Conservation (phyloP, 306 rosid species). For the Arachis stenosperma region DNA sequence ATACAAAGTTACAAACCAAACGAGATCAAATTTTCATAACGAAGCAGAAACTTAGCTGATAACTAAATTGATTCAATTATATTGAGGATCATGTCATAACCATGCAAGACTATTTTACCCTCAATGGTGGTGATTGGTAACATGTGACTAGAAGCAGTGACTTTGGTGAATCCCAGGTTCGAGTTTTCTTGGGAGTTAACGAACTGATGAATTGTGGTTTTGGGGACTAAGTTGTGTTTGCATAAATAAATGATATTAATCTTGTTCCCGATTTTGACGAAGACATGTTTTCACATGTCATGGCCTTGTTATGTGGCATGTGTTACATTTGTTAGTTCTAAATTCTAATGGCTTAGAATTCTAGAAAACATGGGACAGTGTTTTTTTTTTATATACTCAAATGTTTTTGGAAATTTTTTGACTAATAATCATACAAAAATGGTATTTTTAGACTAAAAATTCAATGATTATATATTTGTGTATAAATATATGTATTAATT, state of each 20-base stretch:
- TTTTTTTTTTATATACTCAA: too few species aligned
- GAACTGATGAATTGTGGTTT: slow-evolving; percentile 18
- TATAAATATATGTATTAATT: too few species aligned
- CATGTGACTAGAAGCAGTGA: not conserved
- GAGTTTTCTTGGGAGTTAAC: slow-evolving; percentile 18
- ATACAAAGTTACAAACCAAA: too few species aligned
- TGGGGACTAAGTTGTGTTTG: not conserved
- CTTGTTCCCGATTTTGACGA: not conserved
- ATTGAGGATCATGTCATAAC: too few species aligned
- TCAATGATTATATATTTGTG: too few species aligned
- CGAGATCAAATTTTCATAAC: too few species aligned
- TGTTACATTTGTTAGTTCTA: slow-evolving; percentile 2
- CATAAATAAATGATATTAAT: too few species aligned
- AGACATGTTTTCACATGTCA: slow-evolving; percentile 26
- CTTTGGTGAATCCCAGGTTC: not conserved
- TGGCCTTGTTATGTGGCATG: slow-evolving; percentile 20
- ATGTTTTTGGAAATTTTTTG: too few species aligned
- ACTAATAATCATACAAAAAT: too few species aligned
- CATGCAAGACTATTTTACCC: slow-evolving; percentile 1
- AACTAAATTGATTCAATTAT: not conserved
- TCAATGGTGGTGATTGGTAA: slow-evolving; percentile 21
- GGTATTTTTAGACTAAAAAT: too few species aligned
- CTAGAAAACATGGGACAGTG: slow-evolving; percentile 4
- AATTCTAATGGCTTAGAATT: slow-evolving; percentile 23
- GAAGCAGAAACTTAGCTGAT: too few species aligned